Base-by-base conservation (phyloP, 106 monocot genomes). In the Dendrobium chrysotoxum region DNA sequence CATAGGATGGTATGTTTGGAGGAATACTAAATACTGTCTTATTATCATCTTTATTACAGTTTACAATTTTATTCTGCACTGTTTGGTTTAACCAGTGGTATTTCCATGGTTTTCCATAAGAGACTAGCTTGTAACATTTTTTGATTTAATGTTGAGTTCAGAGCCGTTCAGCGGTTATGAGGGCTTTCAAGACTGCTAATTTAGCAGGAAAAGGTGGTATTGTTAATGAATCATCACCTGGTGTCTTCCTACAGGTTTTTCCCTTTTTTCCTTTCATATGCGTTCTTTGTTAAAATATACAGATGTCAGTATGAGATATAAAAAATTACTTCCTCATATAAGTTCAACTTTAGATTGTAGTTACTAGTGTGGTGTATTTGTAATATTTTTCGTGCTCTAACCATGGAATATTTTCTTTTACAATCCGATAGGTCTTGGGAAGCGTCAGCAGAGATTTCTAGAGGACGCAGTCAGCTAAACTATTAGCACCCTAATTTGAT, bases 241-340 rank as follows among this genome's bases (percentile, higher is more conserved):
- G 99, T 71, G 84, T 99, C 80, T 99, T 95, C 78, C 71, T 93
- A 47, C 99, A 99, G 93, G 99, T 99, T 79, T 10, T n/a, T 42
- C 20, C 50, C 65, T 79, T 80, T 28, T 80, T 73, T 58, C 68
- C 16, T 41, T 40, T 53, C 53, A 1, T 71, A 70, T 70, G 16
- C 25, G 28, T 13, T 10, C 15, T 70, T 21, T 70, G 4, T 23
- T 26, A 28, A 28, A 28, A 26, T 66, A 26, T 20, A 21, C 23
- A 28, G 7, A 35, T 70, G 10, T 70, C 31, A 70, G 31, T 70
- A 30, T 35, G 31, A 70, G 13, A 70, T 35, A 35, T 31, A 16
- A 35, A 61, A 70, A 70, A 31, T 11, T 70, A 18, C 21, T 74
- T 74, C 17, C 39, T 72, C 39, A 21, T 8, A 40, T 3, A 41